Base-by-base conservation (phyloP, 495 filamentous ascomycete species). In the Penicillium bovifimosum region DNA sequence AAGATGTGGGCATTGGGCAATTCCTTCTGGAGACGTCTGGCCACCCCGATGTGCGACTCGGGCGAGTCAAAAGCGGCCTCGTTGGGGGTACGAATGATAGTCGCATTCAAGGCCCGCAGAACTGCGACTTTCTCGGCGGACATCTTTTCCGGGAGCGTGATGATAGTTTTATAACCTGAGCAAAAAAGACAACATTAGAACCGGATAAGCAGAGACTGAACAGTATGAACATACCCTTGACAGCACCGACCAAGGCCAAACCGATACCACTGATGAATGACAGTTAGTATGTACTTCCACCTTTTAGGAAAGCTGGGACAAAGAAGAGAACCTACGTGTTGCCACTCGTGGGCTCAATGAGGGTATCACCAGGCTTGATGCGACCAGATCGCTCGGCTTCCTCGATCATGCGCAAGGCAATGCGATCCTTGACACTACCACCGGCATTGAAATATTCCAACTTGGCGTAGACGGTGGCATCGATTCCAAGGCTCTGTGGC, bases 91-190 rank as follows among this genome's bases (percentile, higher is more conserved):
- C 93, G 86, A 58, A 99, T 96, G 65, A 99, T 97, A 58, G 93
- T 96, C 18, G 93, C 92, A 52, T 93, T 93, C 29, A 99, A 80
- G 14, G 93, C 91, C 41, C 88, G 84, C 24, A 99, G 77, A 9
- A 99, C 93, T 2, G 91, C 83, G 10, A 99, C 95, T 68, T 99
- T 99, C 71, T 99, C 93, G 26, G 90, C 83, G 6, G 90, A 96
- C 93, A 99, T 99, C 77, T 99, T 99, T 74, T 99, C 93, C 33
- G 93, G 93, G 2, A 99, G 82, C 0, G 93, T 99, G 63, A 99
- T 99, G 69, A 99, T 96, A 13, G 89, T 93, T 69, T 92, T 93
- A 73, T 99, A 98, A 44, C 84, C 79, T 79, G 52, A 6, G 20
- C 6, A 24, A 46, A 41, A 44, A 20, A 35, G 29, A 47, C 9